Evolutionary conservation across 2,329 filamentous ascomycete species (phyloP).

Genomic region (Plenodomus lindquistii): DNA sequence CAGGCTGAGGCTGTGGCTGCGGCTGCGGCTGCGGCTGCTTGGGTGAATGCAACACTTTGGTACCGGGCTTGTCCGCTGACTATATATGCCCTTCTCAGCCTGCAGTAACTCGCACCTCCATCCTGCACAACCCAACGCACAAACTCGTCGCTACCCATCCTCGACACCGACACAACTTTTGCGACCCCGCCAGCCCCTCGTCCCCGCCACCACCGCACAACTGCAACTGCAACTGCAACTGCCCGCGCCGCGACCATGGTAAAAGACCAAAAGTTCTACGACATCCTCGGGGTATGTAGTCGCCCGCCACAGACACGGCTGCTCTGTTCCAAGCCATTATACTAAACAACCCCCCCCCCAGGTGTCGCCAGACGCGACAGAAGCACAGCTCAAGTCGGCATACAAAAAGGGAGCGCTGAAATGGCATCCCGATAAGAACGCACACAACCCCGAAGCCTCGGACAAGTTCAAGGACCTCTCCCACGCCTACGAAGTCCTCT

Average conservation of each 20-base stretch:
- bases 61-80: constrained; percentile 21
- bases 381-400: constrained; percentile 86
- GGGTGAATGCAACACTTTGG: constrained; percentile 15
- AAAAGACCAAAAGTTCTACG: constrained; percentile 79
- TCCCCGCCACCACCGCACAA: constrained; percentile 10
- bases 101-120: constrained; percentile 7
- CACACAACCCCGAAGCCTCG: constrained; percentile 86
- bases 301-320: not conserved
- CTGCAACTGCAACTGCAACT: too few relatives aligned
- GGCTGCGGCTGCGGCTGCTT: constrained; percentile 18
- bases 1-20: constrained; percentile 25
- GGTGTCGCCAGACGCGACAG: constrained; percentile 78
- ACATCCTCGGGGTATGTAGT: constrained; percentile 72
- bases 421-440: constrained; percentile 93
- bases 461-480: constrained; percentile 99
- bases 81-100: constrained; percentile 5
- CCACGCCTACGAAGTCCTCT: constrained; percentile 92
- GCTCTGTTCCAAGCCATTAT: not conserved
- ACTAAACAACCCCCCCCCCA: constrained; percentile 50
- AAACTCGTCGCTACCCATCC: constrained; percentile 10
- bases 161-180: constrained; percentile 21
- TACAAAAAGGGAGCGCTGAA: constrained; percentile 85
- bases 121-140: constrained; percentile 3
- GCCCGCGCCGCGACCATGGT: constrained; percentile 65
- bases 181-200: constrained; percentile 33